Base-by-base conservation (phyloP, 1,139 yeast genomes). In the Pichia sp. region DNA sequence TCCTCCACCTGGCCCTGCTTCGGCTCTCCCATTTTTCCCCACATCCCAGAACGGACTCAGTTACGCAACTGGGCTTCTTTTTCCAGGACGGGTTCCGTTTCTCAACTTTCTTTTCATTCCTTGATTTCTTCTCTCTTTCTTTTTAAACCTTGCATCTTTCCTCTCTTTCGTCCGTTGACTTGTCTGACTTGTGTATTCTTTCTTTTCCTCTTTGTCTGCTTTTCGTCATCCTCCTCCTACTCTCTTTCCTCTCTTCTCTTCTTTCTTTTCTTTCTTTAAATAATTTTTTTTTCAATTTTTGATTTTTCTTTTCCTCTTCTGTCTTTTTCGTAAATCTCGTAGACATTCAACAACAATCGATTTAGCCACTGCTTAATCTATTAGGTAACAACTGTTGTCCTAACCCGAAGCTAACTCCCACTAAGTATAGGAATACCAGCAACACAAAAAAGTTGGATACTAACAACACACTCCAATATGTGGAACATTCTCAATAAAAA, bases 381-480 rank as follows among this genome's bases (percentile, higher is more conserved):
- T 38, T 16, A 7, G 15, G 41, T 38, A 38, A 38, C 41, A 7
- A 4, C 41, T 7, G 41, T 38, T 38, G 41, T 38, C 41, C 41
- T 38, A 38, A 38, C 8, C 5, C 41, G 6, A 7, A 16, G 29
- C 29, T 26, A 38, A 38, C 15, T 38, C 8, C 16, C 23, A 38
- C 16, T 38, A 38, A n/a, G 41, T 13, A 38, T 38, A 38, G 16
- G 5, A 38, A 13, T 15, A 7, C n/a, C 15, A 38, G 8, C n/a
- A 6, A 38, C 41, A 38, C 15, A 13, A 38, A 38, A 26, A n/a
- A 38, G 41, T 38, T 38, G 41, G 41, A 38, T 38, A 38, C 41
- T 38, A 38, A 38, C 41, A 38, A 38, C 41, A 13, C 41, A 38
- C 19, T 38, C 41, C 41, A 43, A 29, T n/a, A 49, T 51, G 56